Conservation (phyloP, 345 rosid genomes). For the Gynandropsis gynandra region DNA sequence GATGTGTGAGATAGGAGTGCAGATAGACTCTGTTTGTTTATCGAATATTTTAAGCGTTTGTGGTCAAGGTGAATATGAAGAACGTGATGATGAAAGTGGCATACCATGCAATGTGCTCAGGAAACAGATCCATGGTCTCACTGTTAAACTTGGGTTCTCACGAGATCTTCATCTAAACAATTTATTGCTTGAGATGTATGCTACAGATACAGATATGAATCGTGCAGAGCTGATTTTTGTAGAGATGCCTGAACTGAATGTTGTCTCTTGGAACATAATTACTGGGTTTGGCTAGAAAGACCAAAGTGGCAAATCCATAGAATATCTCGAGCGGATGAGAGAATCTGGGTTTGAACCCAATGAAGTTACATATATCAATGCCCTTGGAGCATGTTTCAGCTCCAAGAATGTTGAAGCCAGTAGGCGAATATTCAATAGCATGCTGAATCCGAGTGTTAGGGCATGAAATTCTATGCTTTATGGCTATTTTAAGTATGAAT, state of each 20-base stretch:
- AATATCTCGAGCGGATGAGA: conserved; percentile 42
- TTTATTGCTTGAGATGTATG: conserved; percentile 56
- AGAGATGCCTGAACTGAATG: conserved; percentile 36
- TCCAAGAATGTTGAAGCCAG: conserved; percentile 48
- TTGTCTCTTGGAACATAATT: conserved; percentile 78
- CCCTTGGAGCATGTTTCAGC: conserved; percentile 53
- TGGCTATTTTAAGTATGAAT: conserved; percentile 42
- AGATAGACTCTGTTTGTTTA: conserved; percentile 52
- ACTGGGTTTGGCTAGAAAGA: conserved; percentile 55
- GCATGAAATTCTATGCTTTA: conserved; percentile 63
- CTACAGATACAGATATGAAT: conserved; percentile 47
- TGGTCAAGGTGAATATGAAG: conserved; percentile 29
- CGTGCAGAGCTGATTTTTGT: conserved; percentile 48
- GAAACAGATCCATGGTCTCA: conserved; percentile 50
- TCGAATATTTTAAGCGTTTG: conserved; percentile 60
- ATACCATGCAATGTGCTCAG: conserved; percentile 31
- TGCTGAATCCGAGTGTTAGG: conserved; percentile 34
- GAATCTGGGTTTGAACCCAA: conserved; percentile 47
- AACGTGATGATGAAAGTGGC: not conserved
- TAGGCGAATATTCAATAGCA: conserved; percentile 42
- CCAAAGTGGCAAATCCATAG: conserved; percentile 36
- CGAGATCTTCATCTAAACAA: conserved; percentile 56
- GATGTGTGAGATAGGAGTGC: conserved; percentile 43
- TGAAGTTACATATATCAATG: conserved; percentile 57
- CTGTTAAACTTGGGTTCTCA: conserved; percentile 47